Evolutionary conservation across 1,284 basidiomycete species (phyloP), one percentile per base, ranked within the genome.

Genomic region (Ustilago cynodontis): DNA sequence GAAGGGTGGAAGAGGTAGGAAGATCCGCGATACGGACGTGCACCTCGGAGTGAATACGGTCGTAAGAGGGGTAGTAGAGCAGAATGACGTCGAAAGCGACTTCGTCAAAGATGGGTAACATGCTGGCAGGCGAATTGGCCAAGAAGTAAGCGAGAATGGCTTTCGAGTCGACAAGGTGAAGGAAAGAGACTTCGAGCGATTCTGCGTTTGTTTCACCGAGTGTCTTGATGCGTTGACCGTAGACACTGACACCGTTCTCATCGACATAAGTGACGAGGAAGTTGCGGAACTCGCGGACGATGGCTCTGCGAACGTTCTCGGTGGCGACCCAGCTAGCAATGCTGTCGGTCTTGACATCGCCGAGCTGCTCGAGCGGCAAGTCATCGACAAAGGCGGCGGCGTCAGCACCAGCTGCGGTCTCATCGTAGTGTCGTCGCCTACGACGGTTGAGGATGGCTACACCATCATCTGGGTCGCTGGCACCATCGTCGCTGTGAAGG

Each of bases 171-270:
- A 93, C 92, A 18, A 99, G 90, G 84, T 99, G 94, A 20, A 94
- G 89, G 87, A 95, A 99, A 0, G 95, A 98, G 20, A 99, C 92
- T 86, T 99, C 96, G 66, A 99, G 91, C 2, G 95, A 98, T 87
- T 99, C 97, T 35, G 94, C 91, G 87, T 99, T 99, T 85, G 92
- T 92, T 90, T 98, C 96, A 87, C 97, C 97, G 45, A 99, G 90
- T 80, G 92, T 91, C 67, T 93, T 92, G 86, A 99, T 98, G 54
- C 94, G 90, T 86, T 94, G 92, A 29, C 95, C 97, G 85, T 99
- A 99, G 10, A 98, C 94, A 24, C 94, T 97, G 47, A 91, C 90
- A 45, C 94, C 94, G 71, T 92, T 90, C 60, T 95, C 94, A 83
- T 99, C 96, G 57, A 94, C 92, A 84, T 94, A 96, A 8, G 94